Percentiles rank a stretch among this genome's conserved stretches.
phyloP scores from a whole-genome alignment of 345 rosid species.

The Brassica juncea region DNA sequence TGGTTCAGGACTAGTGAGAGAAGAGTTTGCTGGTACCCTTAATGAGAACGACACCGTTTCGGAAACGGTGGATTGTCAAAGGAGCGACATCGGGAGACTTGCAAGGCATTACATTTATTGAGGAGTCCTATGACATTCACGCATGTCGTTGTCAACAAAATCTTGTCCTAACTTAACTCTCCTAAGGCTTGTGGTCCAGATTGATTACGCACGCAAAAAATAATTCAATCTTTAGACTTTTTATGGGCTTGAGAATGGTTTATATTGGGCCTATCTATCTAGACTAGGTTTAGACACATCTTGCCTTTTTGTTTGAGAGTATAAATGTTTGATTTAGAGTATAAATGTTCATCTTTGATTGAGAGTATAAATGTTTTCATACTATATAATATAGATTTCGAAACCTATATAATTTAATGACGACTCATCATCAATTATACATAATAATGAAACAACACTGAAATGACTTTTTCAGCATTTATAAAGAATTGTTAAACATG shows the following conservation, averaged over 20 bases:
- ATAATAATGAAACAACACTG: too few species aligned
- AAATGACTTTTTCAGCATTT: too few species aligned
- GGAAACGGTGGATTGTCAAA: not conserved
- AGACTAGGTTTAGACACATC: not conserved
- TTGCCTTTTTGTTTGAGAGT: not conserved
- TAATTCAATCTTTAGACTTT: not conserved
- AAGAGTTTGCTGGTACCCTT: conserved; percentile 15
- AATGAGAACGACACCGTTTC: not conserved
- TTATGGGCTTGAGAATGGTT: not conserved
- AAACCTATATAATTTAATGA: too few species aligned
- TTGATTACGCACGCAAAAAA: not conserved
- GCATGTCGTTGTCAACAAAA: not conserved
- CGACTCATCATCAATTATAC: too few species aligned
- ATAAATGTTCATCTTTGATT: too few species aligned
- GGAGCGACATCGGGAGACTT: conserved; percentile 5
- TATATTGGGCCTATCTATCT: not conserved
- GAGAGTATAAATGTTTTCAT: too few species aligned
- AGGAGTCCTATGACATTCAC: conserved; percentile 7
- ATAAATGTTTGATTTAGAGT: too few species aligned
- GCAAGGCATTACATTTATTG: conserved; percentile 4
- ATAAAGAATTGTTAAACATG: too few species aligned
- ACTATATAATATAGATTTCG: too few species aligned
- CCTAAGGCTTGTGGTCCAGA: not conserved
- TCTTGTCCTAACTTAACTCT: not conserved
- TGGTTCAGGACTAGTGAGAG: not conserved